Evolutionary conservation across 305 asterid genomes (phyloP), one percentile per base, ranked within the genome.

Genomic region (Rubia balearica): DNA sequence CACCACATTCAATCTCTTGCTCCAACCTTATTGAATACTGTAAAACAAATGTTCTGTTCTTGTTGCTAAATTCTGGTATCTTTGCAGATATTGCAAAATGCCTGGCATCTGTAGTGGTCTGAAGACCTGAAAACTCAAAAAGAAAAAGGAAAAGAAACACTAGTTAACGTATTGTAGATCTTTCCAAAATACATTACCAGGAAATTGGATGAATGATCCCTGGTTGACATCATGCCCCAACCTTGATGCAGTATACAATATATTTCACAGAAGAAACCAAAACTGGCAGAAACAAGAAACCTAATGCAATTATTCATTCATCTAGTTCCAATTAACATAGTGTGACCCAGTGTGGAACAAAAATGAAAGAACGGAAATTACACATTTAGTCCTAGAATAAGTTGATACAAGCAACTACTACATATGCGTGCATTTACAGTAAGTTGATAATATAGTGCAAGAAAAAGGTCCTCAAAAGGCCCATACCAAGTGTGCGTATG

Each of bases 1-100:
- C 98, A 33, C 98, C 98, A 59, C 98, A 92, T 79, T 92, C 98
- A 68, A 92, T 92, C 81, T 92, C 97, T 77, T 92, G 97, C 81
- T 92, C 98, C 48, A 92, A 60, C 73, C 86, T 88, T 57, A 92
- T 84, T 63, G 98, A 92, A 57, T 90, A 92, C 55, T 92, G 98
- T 68, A 92, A 70, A 68, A 92, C 95, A 84, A 92, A 79, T 11
- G 97, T 90, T 70, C 91, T 85, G 68, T 92, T 85, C 85, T 84
- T 92, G 86, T 92, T 92, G 85, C 83, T 89, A 81, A 90, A 90
- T 56, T 92, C 96, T 3, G 93, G 95, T 75, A 92, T 76, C 85
- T 92, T 92, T 38, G 98, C 98, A 42, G 98, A 92, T 74, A 90
- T 84, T 9, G 98, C 91, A 45, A 76, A 92, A 84, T 90, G 97